phyloP scores from a whole-genome alignment of 805 yeast species.

The Torulaspora indica region DNA sequence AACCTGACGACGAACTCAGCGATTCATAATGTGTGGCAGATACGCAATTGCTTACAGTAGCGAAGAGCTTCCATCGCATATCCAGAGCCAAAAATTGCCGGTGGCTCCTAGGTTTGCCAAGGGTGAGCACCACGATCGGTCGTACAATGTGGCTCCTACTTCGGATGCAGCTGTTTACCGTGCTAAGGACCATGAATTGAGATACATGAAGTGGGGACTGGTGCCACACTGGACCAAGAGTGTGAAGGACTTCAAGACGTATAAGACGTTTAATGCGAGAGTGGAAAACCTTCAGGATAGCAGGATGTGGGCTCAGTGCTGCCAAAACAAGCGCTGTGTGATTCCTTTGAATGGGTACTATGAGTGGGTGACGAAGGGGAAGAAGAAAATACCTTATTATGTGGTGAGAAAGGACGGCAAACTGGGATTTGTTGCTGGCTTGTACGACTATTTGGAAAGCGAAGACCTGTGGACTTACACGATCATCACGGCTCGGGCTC shows the following conservation, averaged over 20 bases:
- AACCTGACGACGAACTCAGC: background rate
- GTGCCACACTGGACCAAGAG: constrained; percentile 62
- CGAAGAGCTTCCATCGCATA: constrained; percentile 21
- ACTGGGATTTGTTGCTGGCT: constrained; percentile 63
- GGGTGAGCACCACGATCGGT: constrained; percentile 21
- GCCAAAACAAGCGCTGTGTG: constrained; percentile 55
- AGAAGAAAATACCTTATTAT: constrained; percentile 58
- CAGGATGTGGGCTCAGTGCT: constrained; percentile 54
- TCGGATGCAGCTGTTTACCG: constrained; percentile 41
- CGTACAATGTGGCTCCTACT: constrained; percentile 64
- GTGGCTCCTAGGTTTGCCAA: constrained; percentile 16
- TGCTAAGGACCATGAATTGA: constrained; percentile 26
- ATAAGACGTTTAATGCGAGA: constrained; percentile 69
- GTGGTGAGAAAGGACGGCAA: constrained; percentile 49
- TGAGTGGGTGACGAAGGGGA: constrained; percentile 57
- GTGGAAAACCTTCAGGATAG: constrained; percentile 49
- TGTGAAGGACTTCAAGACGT: constrained; percentile 31
- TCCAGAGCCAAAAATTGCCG: constrained; percentile 14
- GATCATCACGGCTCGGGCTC: constrained; percentile 70
- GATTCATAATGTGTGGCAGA: constrained; percentile 55
- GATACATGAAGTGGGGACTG: constrained; percentile 76
- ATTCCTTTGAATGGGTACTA: constrained; percentile 80
- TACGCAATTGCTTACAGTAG: constrained; percentile 43
- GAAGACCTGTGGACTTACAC: constrained; percentile 48
- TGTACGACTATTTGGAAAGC: constrained; percentile 36